Base-by-base conservation (phyloP, 495 filamentous ascomycete species). In the Aspergillus mulundensis region DNA sequence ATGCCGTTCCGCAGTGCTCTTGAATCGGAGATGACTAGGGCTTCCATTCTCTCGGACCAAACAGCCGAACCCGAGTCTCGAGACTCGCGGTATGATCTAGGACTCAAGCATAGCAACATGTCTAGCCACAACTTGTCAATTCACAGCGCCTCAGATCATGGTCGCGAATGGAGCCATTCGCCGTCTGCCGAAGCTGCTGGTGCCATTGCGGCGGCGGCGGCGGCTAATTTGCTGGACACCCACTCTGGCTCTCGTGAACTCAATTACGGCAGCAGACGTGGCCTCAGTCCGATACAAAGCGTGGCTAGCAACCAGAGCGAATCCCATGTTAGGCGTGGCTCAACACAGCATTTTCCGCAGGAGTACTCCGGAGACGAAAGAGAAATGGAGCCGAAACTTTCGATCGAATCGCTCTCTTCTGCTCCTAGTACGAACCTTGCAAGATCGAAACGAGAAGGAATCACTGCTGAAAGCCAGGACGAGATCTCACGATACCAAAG, bases 1-100 rank as follows among this genome's bases (percentile, higher is more conserved):
- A 88, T 96, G 86, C 92, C 91, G 2, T 79, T 95, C 65, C 84
- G 84, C 66, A 95, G 91, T 68, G 89, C 89, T 41, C 81, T 95
- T 24, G 81, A 88, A 28, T 95, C 91, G 0, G 91, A 96, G 23
- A 43, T 57, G 46, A 97, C 94, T 3, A 81, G 94, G 65, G 85
- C 87, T 34, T 97, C 95, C 0, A 88, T 98, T 54, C 76, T 95
- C 11, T 92, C 94, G 5, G 86, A 89, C 36, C 83, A 87, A 21
- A 91, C 89, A 0, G 88, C 86, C 59, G 70, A 86, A 58, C 82
- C 89, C 50, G 60, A 59, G 57, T 34, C 59, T 64, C 20, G 81
- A 48, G 70, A 77, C 45, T 64, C 76, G 7, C 76, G 78, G 45
- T 69, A 78, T 39, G 76, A 77, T 21, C 62, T 84, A 11, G 71